Conservation (phyloP, 768 basidiomycete genomes). For the Boletus subcaerulescens region DNA sequence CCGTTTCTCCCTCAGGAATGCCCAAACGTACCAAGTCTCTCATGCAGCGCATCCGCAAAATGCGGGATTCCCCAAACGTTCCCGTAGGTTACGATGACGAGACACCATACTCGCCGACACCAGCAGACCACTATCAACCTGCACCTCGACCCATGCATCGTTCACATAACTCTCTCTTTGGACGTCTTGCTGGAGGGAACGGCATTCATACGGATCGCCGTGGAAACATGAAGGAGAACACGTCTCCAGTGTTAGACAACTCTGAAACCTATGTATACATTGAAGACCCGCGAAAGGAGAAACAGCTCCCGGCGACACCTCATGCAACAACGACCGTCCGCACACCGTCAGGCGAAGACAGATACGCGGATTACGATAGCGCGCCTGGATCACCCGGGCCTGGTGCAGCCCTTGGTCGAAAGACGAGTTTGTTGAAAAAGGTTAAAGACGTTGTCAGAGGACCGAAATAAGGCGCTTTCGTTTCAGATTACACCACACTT, state of each 20-base stretch:
- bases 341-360: slow-evolving; percentile 29
- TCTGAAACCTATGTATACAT: slow-evolving; percentile 69
- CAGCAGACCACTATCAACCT: slow-evolving; percentile 28
- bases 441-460: slow-evolving; percentile 71
- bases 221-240: slow-evolving; percentile 36
- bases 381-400: slow-evolving; percentile 35
- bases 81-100: slow-evolving; percentile 54
- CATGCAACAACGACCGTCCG: slow-evolving; percentile 23
- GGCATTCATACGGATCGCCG: slow-evolving; percentile 28
- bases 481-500: slow-evolving; percentile 7
- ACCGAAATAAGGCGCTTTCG: slow-evolving; percentile 33
- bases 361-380: slow-evolving; percentile 51
- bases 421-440: slow-evolving; percentile 78
- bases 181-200: slow-evolving; percentile 54
- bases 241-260: slow-evolving; percentile 29
- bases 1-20: slow-evolving; percentile 42
- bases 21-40: slow-evolving; percentile 78
- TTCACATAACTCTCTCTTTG: slow-evolving; percentile 72
- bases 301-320: slow-evolving; percentile 51
- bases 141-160: slow-evolving; percentile 61
- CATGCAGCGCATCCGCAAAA: slow-evolving; percentile 85
- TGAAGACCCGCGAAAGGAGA: slow-evolving; percentile 48
- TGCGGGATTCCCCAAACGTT: slow-evolving; percentile 83
- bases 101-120: slow-evolving; percentile 45
- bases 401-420: slow-evolving; percentile 55